Percentiles rank a stretch among this genome's conserved stretches.
Conservation (phyloP, 139 green algal species). For the Eudorina sp. region DNA sequence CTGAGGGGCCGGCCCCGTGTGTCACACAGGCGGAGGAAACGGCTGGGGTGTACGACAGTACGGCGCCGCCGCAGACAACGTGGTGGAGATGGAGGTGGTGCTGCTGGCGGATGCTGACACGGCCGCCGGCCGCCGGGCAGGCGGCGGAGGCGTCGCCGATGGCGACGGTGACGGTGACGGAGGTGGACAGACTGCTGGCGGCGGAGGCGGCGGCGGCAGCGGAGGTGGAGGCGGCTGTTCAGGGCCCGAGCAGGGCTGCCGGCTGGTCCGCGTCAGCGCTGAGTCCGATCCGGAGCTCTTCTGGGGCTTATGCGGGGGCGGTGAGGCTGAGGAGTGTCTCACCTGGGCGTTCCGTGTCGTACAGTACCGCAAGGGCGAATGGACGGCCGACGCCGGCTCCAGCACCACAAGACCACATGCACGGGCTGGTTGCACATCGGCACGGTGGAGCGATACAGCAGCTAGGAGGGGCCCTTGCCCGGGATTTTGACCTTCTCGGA, state of each 20-base stretch:
- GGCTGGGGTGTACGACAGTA: slow-evolving; percentile 37
- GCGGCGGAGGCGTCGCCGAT: background rate
- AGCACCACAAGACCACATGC: too few species aligned
- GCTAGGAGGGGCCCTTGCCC: too few species aligned
- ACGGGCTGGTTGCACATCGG: too few species aligned
- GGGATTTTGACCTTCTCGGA: too few species aligned
- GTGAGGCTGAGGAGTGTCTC: background rate
- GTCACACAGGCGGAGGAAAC: slow-evolving; percentile 44
- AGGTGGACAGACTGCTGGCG: too few species aligned
- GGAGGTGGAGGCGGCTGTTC: background rate
- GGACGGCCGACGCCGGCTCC: too few species aligned
- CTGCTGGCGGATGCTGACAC: background rate
- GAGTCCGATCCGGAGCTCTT: slow-evolving; percentile 19
- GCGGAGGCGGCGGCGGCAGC: background rate
- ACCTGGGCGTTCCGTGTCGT: too few species aligned
- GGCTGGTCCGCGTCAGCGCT: slow-evolving; percentile 2
- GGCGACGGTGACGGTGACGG: background rate
- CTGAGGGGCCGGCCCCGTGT: too few species aligned
- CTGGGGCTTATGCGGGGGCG: slow-evolving; percentile 16
- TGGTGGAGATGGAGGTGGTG: slow-evolving; percentile 17
- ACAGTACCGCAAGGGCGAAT: too few species aligned
- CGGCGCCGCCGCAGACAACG: slow-evolving; percentile 32
- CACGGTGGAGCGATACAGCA: too few species aligned
- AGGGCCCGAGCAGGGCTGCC: too few species aligned
- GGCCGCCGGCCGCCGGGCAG: background rate